Conservation (phyloP, 139 green algal genomes). For the Raphidocelis subcapitata region DNA sequence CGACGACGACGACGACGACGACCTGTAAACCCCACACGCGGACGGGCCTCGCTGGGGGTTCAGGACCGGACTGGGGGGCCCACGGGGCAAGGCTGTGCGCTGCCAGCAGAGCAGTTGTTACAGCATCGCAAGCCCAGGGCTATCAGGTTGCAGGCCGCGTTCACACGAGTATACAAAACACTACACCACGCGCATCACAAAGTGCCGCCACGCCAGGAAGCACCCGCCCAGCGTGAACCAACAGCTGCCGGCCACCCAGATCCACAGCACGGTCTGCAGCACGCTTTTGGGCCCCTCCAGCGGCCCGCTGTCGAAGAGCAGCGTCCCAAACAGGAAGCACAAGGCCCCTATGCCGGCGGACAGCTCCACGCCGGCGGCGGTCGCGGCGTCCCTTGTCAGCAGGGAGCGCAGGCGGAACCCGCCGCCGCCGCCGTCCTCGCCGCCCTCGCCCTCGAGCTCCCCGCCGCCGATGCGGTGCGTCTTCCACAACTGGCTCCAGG, state of each 20-base stretch:
- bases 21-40: no score
- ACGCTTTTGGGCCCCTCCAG: slow-evolving; percentile 34
- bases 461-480: slow-evolving; percentile 34
- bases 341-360: slow-evolving; percentile 29
- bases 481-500: slow-evolving; percentile 32
- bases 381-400: slow-evolving; percentile 10
- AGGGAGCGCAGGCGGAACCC: no score
- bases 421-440: no score
- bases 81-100: no score
- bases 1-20: no score
- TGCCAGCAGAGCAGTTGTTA: no score
- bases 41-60: no score
- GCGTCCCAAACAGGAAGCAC: slow-evolving; percentile 44
- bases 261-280: slow-evolving; percentile 23
- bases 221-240: slow-evolving; percentile 18
- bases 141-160: no score
- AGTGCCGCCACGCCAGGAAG: slow-evolving; percentile 27
- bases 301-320: slow-evolving; percentile 25
- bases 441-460: slow-evolving; percentile 3
- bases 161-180: no score
- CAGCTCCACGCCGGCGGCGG: slow-evolving; percentile 31
- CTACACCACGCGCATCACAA: slow-evolving; percentile 34
- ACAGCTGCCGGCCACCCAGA: slow-evolving; percentile 22
- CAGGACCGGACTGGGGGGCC: no score
- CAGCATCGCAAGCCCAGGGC: no score